Conservation (phyloP, 2,329 filamentous ascomycete species). For the Bipolaris sorokiniana region DNA sequence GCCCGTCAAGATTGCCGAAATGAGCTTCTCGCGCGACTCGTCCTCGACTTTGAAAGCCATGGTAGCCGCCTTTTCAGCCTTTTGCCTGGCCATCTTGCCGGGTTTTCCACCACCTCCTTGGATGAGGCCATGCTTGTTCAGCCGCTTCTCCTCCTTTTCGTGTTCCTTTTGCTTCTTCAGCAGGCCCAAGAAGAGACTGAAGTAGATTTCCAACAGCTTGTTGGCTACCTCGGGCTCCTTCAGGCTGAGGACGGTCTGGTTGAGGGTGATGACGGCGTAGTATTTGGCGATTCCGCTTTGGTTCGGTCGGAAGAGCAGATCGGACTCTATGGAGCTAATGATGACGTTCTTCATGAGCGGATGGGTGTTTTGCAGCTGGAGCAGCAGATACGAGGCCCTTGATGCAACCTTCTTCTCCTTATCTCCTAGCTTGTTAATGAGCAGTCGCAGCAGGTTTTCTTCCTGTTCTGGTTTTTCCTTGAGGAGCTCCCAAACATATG, state of each 20-base stretch:
- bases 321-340: conserved; percentile 82
- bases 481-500: conserved; percentile 88
- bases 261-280: conserved; percentile 94
- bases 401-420: conserved; percentile 95
- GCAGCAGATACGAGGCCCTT: conserved; percentile 86
- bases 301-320: conserved; percentile 83
- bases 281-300: conserved; percentile 91
- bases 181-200: conserved; percentile 82
- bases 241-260: conserved; percentile 89
- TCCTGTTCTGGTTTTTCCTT: conserved; percentile 98
- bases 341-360: conserved; percentile 93
- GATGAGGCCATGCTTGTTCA: conserved; percentile 57
- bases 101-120: conserved; percentile 62
- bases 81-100: conserved; percentile 60
- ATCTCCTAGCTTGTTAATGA: conserved; percentile 97
- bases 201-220: conserved; percentile 87
- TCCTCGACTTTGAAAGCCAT: conserved; percentile 55
- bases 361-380: conserved; percentile 87
- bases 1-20: conserved; percentile 88
- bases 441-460: conserved; percentile 84
- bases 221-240: conserved; percentile 83
- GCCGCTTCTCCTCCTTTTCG: conserved; percentile 46
- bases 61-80: conserved; percentile 52
- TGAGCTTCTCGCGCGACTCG: conserved; percentile 86
- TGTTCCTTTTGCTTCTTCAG: conserved; percentile 67